A percentile compares a stretch with the other conserved stretches of the same genome.
Evolutionary conservation across 164 flowering plant species (phyloP).

Genomic region (Tetrastigma voinierianum): DNA sequence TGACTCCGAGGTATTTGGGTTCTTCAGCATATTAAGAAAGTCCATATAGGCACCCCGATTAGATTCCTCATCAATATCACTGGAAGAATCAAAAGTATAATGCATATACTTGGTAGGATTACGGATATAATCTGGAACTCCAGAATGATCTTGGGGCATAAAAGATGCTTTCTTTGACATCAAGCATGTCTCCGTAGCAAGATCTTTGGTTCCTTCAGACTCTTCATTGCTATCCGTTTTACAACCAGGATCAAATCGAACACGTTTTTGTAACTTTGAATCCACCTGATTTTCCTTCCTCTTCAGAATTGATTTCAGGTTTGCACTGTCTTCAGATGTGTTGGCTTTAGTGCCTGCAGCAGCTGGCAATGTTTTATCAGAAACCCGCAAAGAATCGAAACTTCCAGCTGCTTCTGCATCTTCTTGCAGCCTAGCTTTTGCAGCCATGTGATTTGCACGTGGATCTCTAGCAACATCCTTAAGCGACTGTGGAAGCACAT

Average conservation of each 20-base stretch:
- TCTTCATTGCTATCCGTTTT: conserved; percentile 17
- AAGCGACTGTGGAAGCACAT: conserved; percentile 48
- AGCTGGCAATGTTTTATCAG: conserved; percentile 17
- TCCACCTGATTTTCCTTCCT: conserved; percentile 47
- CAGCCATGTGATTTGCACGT: conserved; percentile 80
- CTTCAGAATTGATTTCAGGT: conserved; percentile 71
- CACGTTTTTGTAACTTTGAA: conserved; percentile 63
- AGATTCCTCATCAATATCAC: conserved; percentile 58
- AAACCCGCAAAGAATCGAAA: conserved; percentile 28
- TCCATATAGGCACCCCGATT: conserved; percentile 64
- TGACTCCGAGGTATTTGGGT: conserved; percentile 19
- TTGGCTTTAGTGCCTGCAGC: conserved; percentile 9
- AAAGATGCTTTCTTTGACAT: conserved; percentile 11
- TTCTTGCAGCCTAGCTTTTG: conserved; percentile 64
- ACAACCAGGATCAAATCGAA: conserved; percentile 57
- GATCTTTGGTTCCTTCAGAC: conserved; percentile 21
- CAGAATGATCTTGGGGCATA: conserved; percentile 21
- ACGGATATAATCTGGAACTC: conserved; percentile 73
- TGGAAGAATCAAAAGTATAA: conserved; percentile 62
- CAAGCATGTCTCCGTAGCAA: conserved; percentile 13
- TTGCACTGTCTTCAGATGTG: conserved; percentile 26
- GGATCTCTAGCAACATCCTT: conserved; percentile 53
- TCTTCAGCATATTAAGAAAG: conserved; percentile 41
- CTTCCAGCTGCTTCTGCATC: conserved; percentile 50
- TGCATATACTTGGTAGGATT: conserved; percentile 73